These are phyloP conservation scores for Elaphomyces granulatus DNA, from an alignment of 495 filamentous ascomycete genomes.

Conservation along the genomic window DNA sequence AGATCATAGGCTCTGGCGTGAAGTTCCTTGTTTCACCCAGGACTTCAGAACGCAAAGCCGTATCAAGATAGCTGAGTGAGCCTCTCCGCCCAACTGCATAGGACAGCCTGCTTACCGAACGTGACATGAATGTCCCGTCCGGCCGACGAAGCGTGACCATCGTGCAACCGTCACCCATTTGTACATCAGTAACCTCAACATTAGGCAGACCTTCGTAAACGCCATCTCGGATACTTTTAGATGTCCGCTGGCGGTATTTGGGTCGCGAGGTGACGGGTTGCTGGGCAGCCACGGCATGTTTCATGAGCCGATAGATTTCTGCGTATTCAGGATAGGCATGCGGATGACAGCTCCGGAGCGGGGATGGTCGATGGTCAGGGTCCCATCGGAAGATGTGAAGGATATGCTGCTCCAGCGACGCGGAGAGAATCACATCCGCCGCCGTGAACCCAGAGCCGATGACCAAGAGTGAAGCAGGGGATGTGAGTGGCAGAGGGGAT, in stretches of 20 bases:
- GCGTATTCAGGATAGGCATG: conserved; percentile 56
- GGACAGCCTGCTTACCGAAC: conserved; percentile 34
- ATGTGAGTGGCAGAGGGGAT: conserved; percentile 9
- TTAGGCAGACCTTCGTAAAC: conserved; percentile 48
- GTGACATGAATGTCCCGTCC: conserved; percentile 32
- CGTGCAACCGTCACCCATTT: conserved; percentile 18
- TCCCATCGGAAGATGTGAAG: conserved; percentile 52
- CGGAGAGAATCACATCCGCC: conserved; percentile 47
- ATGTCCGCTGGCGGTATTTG: conserved; percentile 22
- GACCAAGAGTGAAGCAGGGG: conserved; percentile 33
- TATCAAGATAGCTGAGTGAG: conserved; percentile 38
- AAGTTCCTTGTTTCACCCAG: conserved; percentile 13
- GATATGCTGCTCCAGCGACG: conserved; percentile 36
- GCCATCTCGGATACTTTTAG: conserved; percentile 35
- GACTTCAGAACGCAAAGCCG: conserved; percentile 36
- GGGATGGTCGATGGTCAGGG: conserved; percentile 40
- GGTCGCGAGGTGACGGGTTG: conserved; percentile 10
- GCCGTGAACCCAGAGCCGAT: conserved; percentile 54
- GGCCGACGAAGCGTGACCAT: conserved; percentile 32
- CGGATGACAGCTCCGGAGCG: conserved; percentile 46
- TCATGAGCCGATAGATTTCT: conserved; percentile 49
- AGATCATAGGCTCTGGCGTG: conserved; percentile 23
- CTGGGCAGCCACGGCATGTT: conserved; percentile 29
- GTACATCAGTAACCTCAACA: conserved; percentile 33
- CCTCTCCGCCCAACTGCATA: conserved; percentile 51